These are phyloP conservation scores for Gossypium australe DNA, from an alignment of 345 rosid species.

Conservation along the genomic window DNA sequence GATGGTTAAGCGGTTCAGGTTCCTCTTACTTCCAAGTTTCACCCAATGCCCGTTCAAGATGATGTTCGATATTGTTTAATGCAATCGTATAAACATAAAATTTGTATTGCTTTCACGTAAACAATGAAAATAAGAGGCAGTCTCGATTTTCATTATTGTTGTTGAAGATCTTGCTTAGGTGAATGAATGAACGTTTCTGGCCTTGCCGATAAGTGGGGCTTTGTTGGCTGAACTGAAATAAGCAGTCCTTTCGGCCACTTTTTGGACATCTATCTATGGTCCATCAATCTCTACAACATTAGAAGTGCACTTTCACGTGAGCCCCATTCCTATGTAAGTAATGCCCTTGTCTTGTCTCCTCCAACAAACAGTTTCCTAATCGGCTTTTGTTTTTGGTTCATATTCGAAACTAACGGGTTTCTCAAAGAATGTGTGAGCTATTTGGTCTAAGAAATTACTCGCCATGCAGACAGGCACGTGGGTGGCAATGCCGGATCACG, in stretches of 20 bases:
- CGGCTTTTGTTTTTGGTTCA: neutral
- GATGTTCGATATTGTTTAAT: neutral
- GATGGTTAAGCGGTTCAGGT: neutral
- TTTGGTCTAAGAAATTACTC: neutral
- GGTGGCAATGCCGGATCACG: neutral
- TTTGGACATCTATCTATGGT: neutral
- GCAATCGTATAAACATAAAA: neutral
- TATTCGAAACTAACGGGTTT: neutral
- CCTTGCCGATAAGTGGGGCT: neutral
- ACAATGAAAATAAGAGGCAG: neutral
- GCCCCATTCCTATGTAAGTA: neutral
- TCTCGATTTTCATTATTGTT: neutral
- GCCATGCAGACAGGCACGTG: constrained; percentile 1
- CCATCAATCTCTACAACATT: neutral
- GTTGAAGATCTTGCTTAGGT: neutral
- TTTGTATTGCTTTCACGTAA: constrained; percentile 3
- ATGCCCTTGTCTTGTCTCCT: constrained; percentile 7
- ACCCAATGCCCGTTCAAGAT: neutral
- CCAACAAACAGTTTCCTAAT: neutral
- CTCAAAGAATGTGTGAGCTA: neutral
- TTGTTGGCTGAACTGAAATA: neutral
- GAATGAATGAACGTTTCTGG: neutral
- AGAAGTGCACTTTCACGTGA: constrained; percentile 14
- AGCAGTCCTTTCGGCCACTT: neutral
- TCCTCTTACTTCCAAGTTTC: constrained; percentile 3